Percentiles rank a stretch among this genome's conserved stretches.
phyloP scores from a whole-genome alignment of 2,329 filamentous ascomycete genomes.

The Exophiala calicioides region DNA sequence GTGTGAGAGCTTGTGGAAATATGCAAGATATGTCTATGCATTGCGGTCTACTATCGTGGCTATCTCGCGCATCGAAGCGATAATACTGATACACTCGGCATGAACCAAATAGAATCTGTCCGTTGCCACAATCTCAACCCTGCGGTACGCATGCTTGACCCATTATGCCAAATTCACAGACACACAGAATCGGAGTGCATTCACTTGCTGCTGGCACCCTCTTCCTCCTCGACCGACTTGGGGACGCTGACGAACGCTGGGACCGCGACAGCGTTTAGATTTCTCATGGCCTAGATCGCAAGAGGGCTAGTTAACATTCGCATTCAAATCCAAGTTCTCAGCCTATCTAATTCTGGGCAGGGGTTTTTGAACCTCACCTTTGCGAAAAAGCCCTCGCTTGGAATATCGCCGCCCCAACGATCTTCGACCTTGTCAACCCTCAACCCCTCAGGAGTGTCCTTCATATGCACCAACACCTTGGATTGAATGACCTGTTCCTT shows the following conservation, averaged over 20 bases:
- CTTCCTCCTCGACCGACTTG: conserved; percentile 27
- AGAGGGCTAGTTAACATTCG: too few relatives aligned
- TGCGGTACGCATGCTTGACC: too few relatives aligned
- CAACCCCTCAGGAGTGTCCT: conserved; percentile 45
- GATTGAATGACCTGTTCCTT: conserved; percentile 54
- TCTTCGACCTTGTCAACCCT: conserved; percentile 56
- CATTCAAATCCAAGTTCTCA: too few relatives aligned
- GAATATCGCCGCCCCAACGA: conserved; percentile 57
- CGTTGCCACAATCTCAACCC: too few relatives aligned
- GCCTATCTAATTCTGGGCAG: too few relatives aligned
- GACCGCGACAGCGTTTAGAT: conserved; percentile 25
- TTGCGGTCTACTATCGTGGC: too few relatives aligned
- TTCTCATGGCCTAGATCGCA: conserved; percentile 20
- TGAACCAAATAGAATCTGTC: too few relatives aligned
- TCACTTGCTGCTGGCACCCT: conserved; percentile 6
- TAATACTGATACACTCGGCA: too few relatives aligned
- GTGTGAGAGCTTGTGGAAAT: too few relatives aligned
- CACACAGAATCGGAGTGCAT: neutral
- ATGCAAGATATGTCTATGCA: too few relatives aligned
- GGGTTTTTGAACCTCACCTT: conserved; percentile 49
- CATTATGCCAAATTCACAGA: too few relatives aligned
- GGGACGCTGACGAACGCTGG: conserved; percentile 23
- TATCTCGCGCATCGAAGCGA: too few relatives aligned
- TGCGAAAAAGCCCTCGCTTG: conserved; percentile 48
- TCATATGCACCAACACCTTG: conserved; percentile 50